Base-by-base conservation (phyloP, 352 stramenopile genomes). In the Saprolegnia parasitica region DNA sequence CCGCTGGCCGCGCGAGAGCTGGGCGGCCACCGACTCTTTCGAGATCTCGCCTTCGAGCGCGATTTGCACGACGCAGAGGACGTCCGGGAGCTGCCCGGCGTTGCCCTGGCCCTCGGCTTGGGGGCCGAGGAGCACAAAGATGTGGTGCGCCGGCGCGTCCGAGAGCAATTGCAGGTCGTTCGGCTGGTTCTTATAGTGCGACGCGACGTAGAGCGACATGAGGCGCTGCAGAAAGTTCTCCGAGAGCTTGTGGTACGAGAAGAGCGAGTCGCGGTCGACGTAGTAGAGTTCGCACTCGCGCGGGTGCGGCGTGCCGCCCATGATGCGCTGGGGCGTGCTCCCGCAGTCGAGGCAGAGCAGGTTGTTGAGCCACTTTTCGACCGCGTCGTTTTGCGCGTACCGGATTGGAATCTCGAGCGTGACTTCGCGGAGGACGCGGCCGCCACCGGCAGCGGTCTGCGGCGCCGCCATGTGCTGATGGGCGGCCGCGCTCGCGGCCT, bases 121-220 rank as follows among this genome's bases (percentile, higher is more conserved):
- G 5, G 98, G 98, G 2, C 96, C 97, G 5, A 99, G 78, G 5
- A 99, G 84, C 29, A 98, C 97, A 78, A 99, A 99, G 13, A 99
- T 86, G 70, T 97, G 90, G 75, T 99, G 98, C 13, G 97, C 95
- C 0, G 98, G 98, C 16, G 97, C 97, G 78, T 99, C 98, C 32
- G 91, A 98, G 5, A 99, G 83, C 75, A 99, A 83, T 83, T 99
- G 97, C 52, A 99, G 80, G 81, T 99, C 98, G 77, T 99, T 99
- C 15, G 98, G 98, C 73, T 96, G 93, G 80, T 99, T 99, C 77
- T 99, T 99, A 91, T 99, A 99, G 82, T 99, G 98, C 32, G 96
- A 98, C 52, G 95, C 95, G 52, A 98, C 98, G 75, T 99, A 99
- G 9, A 99, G 83, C 37, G 88, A 78, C 92, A 97, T 97, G 63